phyloP scores from a whole-genome alignment of 2,329 filamentous ascomycete species.

The Beauveria sp. region DNA sequence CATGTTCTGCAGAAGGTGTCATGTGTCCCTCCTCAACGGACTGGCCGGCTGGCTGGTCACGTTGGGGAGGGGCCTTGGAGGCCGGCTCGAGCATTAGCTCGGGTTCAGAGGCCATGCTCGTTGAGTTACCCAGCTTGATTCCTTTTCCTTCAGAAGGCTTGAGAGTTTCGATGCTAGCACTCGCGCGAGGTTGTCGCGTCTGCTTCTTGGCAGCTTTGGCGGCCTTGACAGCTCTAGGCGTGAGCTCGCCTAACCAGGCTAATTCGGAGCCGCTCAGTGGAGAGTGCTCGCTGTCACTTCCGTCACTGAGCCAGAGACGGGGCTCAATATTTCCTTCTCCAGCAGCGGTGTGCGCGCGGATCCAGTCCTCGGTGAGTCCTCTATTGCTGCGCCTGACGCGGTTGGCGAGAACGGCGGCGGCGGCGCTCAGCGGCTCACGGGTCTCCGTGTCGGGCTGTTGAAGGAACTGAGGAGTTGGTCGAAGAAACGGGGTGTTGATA shows the following conservation, averaged over 20 bases:
- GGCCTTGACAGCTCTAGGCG: slow-evolving; percentile 41
- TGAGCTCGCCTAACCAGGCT: slow-evolving; percentile 43
- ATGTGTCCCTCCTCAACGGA: slow-evolving; percentile 2
- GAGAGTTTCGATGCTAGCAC: slow-evolving; percentile 51
- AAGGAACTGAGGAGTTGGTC: slow-evolving; percentile 43
- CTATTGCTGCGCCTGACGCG: slow-evolving; percentile 50
- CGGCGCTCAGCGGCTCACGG: slow-evolving; percentile 39
- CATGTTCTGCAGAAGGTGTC: not conserved
- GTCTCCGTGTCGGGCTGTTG: slow-evolving; percentile 29
- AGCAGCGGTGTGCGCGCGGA: slow-evolving; percentile 73
- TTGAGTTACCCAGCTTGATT: slow-evolving; percentile 22
- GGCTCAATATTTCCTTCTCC: slow-evolving; percentile 61
- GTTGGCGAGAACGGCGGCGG: slow-evolving; percentile 56
- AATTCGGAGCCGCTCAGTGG: slow-evolving; percentile 61
- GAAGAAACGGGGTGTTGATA: slow-evolving; percentile 55
- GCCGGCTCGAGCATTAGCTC: slow-evolving; percentile 21
- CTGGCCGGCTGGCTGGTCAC: not conserved
- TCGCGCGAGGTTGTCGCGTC: slow-evolving; percentile 35
- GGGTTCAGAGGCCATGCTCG: slow-evolving; percentile 26
- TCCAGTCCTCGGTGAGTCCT: slow-evolving; percentile 77
- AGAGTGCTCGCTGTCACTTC: slow-evolving; percentile 63
- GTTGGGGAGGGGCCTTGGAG: slow-evolving; percentile 7
- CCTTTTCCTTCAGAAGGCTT: slow-evolving; percentile 26
- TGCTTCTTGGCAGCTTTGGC: slow-evolving; percentile 17
- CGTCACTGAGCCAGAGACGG: slow-evolving; percentile 76